Evolutionary conservation across 208 protist species (phyloP).

Genomic region (Vickermania spadyakhi): DNA sequence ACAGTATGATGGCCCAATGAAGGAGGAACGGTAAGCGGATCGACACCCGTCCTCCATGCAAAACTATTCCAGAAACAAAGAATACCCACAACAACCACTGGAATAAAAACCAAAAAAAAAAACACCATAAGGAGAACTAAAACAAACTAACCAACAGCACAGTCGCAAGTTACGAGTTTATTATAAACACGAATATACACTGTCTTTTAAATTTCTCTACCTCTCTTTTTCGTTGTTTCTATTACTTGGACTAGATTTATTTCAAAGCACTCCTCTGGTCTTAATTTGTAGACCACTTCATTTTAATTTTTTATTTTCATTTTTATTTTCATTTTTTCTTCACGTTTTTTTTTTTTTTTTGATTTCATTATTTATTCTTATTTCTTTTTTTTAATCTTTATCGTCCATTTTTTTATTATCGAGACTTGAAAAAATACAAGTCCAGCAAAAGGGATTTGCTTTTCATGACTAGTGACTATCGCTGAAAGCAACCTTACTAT

Average conservation of each 20-base stretch:
- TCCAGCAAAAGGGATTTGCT: background rate
- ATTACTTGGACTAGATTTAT: background rate
- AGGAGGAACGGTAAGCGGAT: background rate
- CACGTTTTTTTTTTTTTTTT: conserved; percentile 1
- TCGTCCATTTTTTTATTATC: background rate
- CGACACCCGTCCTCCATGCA: too few species aligned
- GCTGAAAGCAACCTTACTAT: background rate
- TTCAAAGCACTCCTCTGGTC: conserved; percentile 3
- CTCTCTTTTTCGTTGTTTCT: conserved; percentile 8
- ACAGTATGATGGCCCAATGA: background rate
- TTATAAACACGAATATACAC: background rate
- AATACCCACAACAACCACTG: too few species aligned
- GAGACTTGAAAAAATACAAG: background rate
- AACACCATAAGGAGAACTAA: background rate
- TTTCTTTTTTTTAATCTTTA: conserved; percentile 1
- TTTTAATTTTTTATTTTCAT: conserved; percentile 3
- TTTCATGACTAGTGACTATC: background rate
- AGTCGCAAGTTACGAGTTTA: background rate
- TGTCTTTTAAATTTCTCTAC: background rate
- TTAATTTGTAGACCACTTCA: too few species aligned
- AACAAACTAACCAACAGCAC: background rate
- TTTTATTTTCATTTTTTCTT: conserved; percentile 3
- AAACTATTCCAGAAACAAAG: too few species aligned
- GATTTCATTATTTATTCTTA: background rate
- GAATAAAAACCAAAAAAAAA: too few species aligned